Conservation (phyloP, 192 early-diverging fungal species). For the Podila clonocystis region DNA sequence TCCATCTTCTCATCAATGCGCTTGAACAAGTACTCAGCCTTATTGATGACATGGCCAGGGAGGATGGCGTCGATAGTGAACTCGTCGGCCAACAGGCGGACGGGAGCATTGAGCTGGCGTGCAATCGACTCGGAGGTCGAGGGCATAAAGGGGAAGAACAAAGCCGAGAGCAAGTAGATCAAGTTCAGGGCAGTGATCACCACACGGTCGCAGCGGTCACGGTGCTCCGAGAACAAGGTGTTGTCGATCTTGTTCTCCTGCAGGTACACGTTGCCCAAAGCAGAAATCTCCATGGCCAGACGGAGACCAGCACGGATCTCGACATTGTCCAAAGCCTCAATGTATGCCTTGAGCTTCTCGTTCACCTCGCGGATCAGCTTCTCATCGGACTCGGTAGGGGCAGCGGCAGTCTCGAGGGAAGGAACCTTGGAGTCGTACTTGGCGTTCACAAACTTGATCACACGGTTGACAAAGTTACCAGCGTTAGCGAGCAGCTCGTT, state of each 20-base stretch:
- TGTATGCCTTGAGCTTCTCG: conserved; percentile 76
- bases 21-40: conserved; percentile 92
- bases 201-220: conserved; percentile 87
- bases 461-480: conserved; percentile 98
- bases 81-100: conserved; percentile 78
- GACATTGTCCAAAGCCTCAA: conserved; percentile 81
- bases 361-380: conserved; percentile 87
- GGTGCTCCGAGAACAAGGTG: conserved; percentile 80
- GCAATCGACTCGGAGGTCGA: conserved; percentile 80
- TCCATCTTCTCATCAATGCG: conserved; percentile 88
- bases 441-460: conserved; percentile 91
- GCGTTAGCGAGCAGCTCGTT: conserved; percentile 93
- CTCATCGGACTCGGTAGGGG: conserved; percentile 69
- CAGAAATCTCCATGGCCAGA: conserved; percentile 93
- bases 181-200: conserved; percentile 86
- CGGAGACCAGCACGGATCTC: conserved; percentile 86
- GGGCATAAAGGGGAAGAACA: conserved; percentile 96
- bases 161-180: conserved; percentile 86
- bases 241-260: conserved; percentile 96
- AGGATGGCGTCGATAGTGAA: conserved; percentile 77
- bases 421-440: conserved; percentile 93
- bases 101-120: conserved; percentile 86
- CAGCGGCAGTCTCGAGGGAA: conserved; percentile 52
- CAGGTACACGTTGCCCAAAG: conserved; percentile 93
- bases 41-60: conserved; percentile 85